Evolutionary conservation across 768 basidiomycete species (phyloP), one percentile per base, ranked within the genome.

Genomic region (Rhizopogon vinicolor): DNA sequence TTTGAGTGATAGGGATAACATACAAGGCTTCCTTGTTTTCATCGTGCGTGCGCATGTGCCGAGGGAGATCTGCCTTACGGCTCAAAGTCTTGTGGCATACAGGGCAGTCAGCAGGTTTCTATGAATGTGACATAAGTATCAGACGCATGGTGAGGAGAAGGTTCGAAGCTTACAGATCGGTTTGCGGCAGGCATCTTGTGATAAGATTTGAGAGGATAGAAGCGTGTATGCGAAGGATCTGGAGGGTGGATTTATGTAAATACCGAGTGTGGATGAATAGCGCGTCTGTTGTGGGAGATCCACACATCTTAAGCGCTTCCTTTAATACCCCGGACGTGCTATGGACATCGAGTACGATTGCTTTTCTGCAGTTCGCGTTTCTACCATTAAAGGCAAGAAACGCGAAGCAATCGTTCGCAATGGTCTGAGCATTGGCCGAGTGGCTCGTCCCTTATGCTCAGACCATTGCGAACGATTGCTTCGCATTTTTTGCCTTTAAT

Each of bases 11-110:
- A 35, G 0, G 2, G 25, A 41, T 6, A 0, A 63, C 71, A 33
- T 40, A 73, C 71, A 62, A 14, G 0, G 50, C 53, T 7, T 67
- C 62, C 55, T 62, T 66, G 33, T 69, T 61, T 0, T 33, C 3
- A 5, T 56, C 50, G 19, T 73, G 72, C 0, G 41, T 59, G 2
- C 48, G 54, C 60, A 65, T 62, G n/a, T 73, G 71, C 5, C 72
- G 61, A 0, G 51, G 35, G 0, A 73, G 52, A 37, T 71, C 72
- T 9, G 62, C 56, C 49, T 53, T 66, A 35, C 68, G 63, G 7
- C 60, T 45, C 18, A 73, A 25, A 9, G 3, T 31, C 35, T 45
- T 56, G 0, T 39, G 41, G 44, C 70, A 71, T 7, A 52, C 16
- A 0, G 8, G 0, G 19, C 69, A 72, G 0, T n/a, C 0, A 1